Evolutionary conservation across 345 rosid species (phyloP), one percentile per base, ranked within the genome.

Genomic region (Ceriops tagal): DNA sequence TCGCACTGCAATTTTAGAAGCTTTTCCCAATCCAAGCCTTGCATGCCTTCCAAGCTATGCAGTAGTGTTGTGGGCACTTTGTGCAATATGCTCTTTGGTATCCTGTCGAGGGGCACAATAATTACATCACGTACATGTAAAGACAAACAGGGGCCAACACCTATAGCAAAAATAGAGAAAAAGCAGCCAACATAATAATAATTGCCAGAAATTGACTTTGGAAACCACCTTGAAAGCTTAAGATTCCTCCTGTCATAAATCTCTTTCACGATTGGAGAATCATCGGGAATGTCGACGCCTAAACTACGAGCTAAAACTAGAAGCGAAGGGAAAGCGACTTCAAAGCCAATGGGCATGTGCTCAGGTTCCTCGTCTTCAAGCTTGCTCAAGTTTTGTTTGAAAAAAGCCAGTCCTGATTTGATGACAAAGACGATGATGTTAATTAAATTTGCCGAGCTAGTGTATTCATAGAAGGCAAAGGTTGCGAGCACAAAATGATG

Each of bases 21-120:
- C 76, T 86, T 87, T 64, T 84, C 85, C 98, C 98, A 92, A 57
- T 90, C 83, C 70, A 92, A 71, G 59, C 78, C 86, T 56, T 71
- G 71, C 95, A 92, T 85, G 39, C 98, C 98, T 71, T 92, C 98
- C 81, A 92, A 83, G 82, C 96, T 92, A 74, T 87, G 92, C 52
- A 92, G 85, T 74, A 92, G 77, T 62, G 96, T 87, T 75, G 98
- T 92, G 78, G 98, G 92, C 74, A 87, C 79, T 57, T 81, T 78
- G 76, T 88, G 90, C 92, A 92, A 78, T 65, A 86, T 84, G 66
- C 86, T 88, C 75, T 80, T 84, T 1, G 98, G 96, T 78, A 92
- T 92, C 92, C 98, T 92, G 68, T 64, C 68, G 75, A 68, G 77
- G 26, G 65, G 59, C 79, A 74, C 51, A 70, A 78, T 65, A 8